These are phyloP conservation scores for Turritis glabra DNA, from an alignment of 345 rosid genomes.

Conservation along the genomic window DNA sequence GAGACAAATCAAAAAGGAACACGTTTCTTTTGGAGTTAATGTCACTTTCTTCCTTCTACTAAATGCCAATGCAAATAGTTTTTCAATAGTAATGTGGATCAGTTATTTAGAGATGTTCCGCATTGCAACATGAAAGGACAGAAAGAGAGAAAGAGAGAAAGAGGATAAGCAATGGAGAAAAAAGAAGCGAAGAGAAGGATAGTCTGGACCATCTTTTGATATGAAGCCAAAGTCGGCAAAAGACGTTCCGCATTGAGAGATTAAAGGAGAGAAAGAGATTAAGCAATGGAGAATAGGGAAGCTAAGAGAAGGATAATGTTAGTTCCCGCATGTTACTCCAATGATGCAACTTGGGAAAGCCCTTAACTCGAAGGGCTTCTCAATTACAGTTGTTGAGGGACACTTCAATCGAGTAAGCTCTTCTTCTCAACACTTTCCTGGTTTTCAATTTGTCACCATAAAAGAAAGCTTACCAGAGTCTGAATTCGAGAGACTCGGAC, in stretches of 20 bases:
- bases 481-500: conserved; percentile 16
- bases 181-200: too few species aligned
- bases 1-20: background rate
- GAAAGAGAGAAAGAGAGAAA: too few species aligned
- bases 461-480: conserved; percentile 34
- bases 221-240: too few species aligned
- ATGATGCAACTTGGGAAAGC: too few species aligned
- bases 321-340: conserved; percentile 49
- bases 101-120: too few species aligned
- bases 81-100: too few species aligned
- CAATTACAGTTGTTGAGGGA: conserved; percentile 32
- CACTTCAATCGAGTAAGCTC: conserved; percentile 35
- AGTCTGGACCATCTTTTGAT: too few species aligned
- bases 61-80: too few species aligned
- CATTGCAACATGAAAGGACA: too few species aligned
- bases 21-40: background rate
- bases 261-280: background rate
- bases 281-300: background rate
- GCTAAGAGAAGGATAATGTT: conserved; percentile 37
- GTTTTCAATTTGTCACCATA: conserved; percentile 42
- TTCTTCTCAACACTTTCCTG: background rate
- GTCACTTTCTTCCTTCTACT: background rate
- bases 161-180: too few species aligned
- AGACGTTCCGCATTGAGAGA: too few species aligned
- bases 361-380: too few species aligned